phyloP scores from a whole-genome alignment of 2,329 filamentous ascomycete genomes.

The Sarocladium strictum region DNA sequence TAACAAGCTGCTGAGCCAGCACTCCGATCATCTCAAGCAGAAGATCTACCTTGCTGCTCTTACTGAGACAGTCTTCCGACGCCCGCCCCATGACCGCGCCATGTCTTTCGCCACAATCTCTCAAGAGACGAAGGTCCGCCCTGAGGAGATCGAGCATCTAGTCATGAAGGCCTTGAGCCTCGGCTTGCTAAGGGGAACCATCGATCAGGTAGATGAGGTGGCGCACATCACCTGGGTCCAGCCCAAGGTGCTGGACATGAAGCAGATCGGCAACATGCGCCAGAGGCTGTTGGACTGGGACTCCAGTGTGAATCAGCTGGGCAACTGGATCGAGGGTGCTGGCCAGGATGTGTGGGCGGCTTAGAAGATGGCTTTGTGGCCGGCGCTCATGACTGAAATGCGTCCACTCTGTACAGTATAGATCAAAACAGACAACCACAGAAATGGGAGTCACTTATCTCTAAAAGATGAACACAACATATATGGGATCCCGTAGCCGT shows the following conservation, averaged over 20 bases:
- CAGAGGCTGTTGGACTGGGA: slow-evolving; percentile 89
- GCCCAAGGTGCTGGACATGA: slow-evolving; percentile 93
- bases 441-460: neutral
- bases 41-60: slow-evolving; percentile 97
- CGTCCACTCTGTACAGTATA: slow-evolving; percentile 9
- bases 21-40: slow-evolving; percentile 82
- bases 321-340: slow-evolving; percentile 92
- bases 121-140: slow-evolving; percentile 84
- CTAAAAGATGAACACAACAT: too few species aligned
- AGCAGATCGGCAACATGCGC: slow-evolving; percentile 91
- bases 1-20: slow-evolving; percentile 71
- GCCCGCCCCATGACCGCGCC: slow-evolving; percentile 88
- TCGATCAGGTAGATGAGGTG: slow-evolving; percentile 92
- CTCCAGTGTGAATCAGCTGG: slow-evolving; percentile 87
- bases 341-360: slow-evolving; percentile 96
- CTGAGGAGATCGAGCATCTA: slow-evolving; percentile 91
- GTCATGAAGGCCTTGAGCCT: slow-evolving; percentile 99
- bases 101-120: slow-evolving; percentile 89
- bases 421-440: slow-evolving; percentile 8
- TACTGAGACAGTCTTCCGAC: slow-evolving; percentile 92
- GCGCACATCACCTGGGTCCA: slow-evolving; percentile 98
- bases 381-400: slow-evolving; percentile 14
- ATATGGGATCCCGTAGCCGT: too few species aligned
- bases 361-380: slow-evolving; percentile 28
- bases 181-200: slow-evolving; percentile 82